Evolutionary conservation across 345 rosid species (phyloP), one percentile per base, ranked within the genome.

Genomic region (Ceriops decandra): DNA sequence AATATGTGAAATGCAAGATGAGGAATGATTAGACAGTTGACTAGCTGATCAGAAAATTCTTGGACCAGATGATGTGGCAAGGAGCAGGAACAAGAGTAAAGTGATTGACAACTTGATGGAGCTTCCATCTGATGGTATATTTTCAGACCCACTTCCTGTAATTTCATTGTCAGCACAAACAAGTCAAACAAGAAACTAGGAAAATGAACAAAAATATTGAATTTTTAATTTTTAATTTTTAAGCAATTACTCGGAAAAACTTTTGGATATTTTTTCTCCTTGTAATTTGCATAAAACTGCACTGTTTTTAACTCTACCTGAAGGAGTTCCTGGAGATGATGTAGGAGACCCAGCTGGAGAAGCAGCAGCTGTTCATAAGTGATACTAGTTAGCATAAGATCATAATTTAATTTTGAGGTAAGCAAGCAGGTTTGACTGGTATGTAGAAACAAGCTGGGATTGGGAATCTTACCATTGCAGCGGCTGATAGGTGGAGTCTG

Each of bases 41-140:
- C 31, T 9, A n/a, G 59, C 60, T 46, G 72, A 62, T 47, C 30
- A 24, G 52, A 60, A 64, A 57, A 72, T 82, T 77, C 74, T 73
- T 68, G 86, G 76, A 54, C 72, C 73, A 69, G 68, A 85, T 5
- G 90, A 84, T 63, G 90, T 83, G 0, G 85, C 82, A 36, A 87
- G 73, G 57, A 93, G 72, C 53, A 85, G 78, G 76, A 85, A 69
- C 63, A 72, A 22, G 54, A 85, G 78, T 73, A 85, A 72, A 51
- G 88, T 78, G 71, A 82, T 68, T 17, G 97, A 81, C 68, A 85
- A 64, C 71, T 74, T 83, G 79, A 68, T 72, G 67, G 82, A 81
- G 89, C 80, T 86, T 71, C 85, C 92, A 61, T 79, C 83, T 54
- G 96, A 88, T 65, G 97, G 97, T 77, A 80, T 77, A 0, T 80